Evolutionary conservation across 1,284 basidiomycete genomes (phyloP), one percentile per base, ranked within the genome.

Genomic region (Fomitopsis pinicola): DNA sequence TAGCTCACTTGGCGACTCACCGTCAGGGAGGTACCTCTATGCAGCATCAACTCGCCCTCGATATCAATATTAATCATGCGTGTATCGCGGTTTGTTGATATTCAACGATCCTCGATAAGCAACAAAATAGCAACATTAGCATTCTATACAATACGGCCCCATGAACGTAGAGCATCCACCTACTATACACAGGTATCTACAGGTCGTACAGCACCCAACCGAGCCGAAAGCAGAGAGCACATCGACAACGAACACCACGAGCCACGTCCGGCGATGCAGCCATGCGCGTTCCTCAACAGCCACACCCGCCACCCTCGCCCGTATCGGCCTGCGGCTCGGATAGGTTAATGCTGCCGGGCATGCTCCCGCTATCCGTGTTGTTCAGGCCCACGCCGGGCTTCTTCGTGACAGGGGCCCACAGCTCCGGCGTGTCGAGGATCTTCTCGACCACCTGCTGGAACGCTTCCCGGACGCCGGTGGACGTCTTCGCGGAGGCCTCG

Each of bases 401-500:
- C 58, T 55, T 52, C 36, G 28, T 61, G 40, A 53, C 52, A 30
- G 78, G 69, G 30, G 77, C 82, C 87, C 88, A 89, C 42, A 91
- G 74, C 71, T 87, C 88, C 0, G 87, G 86, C 1, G 87, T 88
- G 53, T 88, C 86, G 46, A 89, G 61, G 62, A 88, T 72, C 75
- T 83, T 81, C 69, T 84, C 82, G 12, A 96, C 94, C 6, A 96
- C 84, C 61, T 90, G 88, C 62, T 86, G 81, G 72, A 97, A 97
- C 1, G 89, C 86, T 56, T 94, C 89, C 38, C 82, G 80, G 2
- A 96, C 94, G 12, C 90, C 89, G 0, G 90, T 79, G 12, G 87
- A 83, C 0, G 92, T 95, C 85, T 97, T 97, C 0, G 95, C 95
- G 0, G 91, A 90, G 3, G 88, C 84, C 78, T 97, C 95, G 52